Base-by-base conservation (phyloP, 805 yeast species). In the Huiozyma naganishii region DNA sequence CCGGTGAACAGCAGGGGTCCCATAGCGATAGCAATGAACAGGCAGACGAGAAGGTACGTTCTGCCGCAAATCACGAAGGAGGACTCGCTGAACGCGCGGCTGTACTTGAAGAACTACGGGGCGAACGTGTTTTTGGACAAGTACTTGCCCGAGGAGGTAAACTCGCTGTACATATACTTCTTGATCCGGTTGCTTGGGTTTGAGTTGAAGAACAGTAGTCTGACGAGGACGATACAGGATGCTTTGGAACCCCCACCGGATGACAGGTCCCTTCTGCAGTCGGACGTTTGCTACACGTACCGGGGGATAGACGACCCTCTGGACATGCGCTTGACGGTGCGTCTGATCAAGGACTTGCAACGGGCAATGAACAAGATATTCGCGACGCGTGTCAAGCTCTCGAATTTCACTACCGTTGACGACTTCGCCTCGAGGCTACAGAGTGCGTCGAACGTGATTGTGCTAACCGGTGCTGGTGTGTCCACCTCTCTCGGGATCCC, bases 391-490 rank as follows among this genome's bases (percentile, higher is more conserved):
- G 65, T 74, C 2, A 66, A 81, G 49, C 54, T 82, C 27, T 68
- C 72, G 2, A 62, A 69, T 43, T 75, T 83, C 50, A 62, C 70
- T 42, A 73, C 80, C 0, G 54, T 85, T 4, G 82, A 79, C 11
- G 78, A 80, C 47, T 77, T 82, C 1, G 62, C 76, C 1, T 66
- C 66, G 1, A 72, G 72, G 32, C 67, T 89, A 27, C 51, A 67
- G n/a, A 65, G 64, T 5, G 76, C 92, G 1, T 56, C 70, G 12
- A 80, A 76, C 36, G 71, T 88, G 11, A 55, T 89, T 45, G 87
- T 88, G 0, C 60, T 88, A 12, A 85, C 95, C 0, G 97, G 97
- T 8, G 97, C 97, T 1, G 97, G 97, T 27, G 85, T 88, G 44
- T 83, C 94, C 36, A 87, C 96, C 2, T 77, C 87, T 1, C 66